phyloP scores from a whole-genome alignment of 2,329 filamentous ascomycete genomes.

The Sclerotinia trifoliorum region DNA sequence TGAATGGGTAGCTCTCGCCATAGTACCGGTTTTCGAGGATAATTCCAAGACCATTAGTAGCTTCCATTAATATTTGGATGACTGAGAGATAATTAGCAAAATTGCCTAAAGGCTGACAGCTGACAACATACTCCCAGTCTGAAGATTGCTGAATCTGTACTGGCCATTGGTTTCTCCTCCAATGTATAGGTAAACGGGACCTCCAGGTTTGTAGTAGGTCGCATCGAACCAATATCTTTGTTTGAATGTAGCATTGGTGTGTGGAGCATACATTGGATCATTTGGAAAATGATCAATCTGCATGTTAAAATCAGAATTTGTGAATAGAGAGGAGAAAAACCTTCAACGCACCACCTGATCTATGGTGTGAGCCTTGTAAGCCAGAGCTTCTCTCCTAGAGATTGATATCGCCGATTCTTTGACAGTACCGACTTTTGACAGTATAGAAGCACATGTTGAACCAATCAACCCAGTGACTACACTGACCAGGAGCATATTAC shows the following conservation, averaged over 20 bases:
- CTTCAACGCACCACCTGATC: conserved; percentile 29
- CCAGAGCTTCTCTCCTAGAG: conserved; percentile 1
- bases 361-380: conserved; percentile 26
- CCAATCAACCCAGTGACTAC: conserved; percentile 14
- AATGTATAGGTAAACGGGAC: conserved; percentile 51
- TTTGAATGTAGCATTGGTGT: conserved; percentile 50
- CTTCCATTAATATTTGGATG: conserved; percentile 54
- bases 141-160: conserved; percentile 42
- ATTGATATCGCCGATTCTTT: conserved; percentile 2
- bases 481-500: conserved; percentile 15
- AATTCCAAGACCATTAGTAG: conserved; percentile 52
- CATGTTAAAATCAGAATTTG: conserved; percentile 20
- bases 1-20: conserved; percentile 50
- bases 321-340: not conserved
- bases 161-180: conserved; percentile 47
- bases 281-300: conserved; percentile 49
- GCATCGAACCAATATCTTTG: conserved; percentile 56
- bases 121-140: conserved; percentile 41
- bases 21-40: conserved; percentile 55
- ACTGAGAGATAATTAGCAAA: conserved; percentile 40
- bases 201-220: conserved; percentile 54
- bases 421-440: conserved; percentile 13
- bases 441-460: conserved; percentile 17
- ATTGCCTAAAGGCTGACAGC: conserved; percentile 9
- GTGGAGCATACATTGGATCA: conserved; percentile 43